Percentiles rank a stretch among this genome's conserved stretches.
phyloP scores from a whole-genome alignment of 176 grass and related monocot species.

The Ananas comosus region DNA sequence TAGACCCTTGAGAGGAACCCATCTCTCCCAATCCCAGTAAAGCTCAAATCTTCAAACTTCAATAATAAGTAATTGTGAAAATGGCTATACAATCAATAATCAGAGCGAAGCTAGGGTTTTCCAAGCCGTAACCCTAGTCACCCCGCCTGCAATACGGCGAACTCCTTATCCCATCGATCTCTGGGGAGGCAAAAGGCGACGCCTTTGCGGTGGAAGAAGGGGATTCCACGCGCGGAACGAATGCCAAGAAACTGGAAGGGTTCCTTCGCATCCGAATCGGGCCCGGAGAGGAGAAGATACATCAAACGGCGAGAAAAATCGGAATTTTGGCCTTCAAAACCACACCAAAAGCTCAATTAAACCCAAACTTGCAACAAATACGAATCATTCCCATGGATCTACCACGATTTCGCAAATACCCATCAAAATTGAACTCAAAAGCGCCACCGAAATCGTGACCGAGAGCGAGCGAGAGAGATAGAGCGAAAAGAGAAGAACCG shows the following conservation, averaged over 20 bases:
- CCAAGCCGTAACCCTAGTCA: conserved; percentile 17
- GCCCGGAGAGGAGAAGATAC: conserved; percentile 32
- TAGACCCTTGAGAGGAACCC: conserved; percentile 66
- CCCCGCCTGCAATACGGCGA: conserved; percentile 18
- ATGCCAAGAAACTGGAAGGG: conserved; percentile 17
- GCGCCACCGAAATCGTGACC: too few relatives aligned
- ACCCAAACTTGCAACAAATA: not conserved
- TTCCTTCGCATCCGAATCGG: conserved; percentile 35
- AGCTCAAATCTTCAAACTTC: not conserved
- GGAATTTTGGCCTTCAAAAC: too few relatives aligned
- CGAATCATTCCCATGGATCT: conserved; percentile 9
- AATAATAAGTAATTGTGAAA: not conserved
- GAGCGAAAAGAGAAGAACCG: not conserved
- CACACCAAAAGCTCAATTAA: not conserved
- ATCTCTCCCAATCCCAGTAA: not conserved
- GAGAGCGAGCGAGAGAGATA: not conserved
- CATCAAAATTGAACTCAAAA: not conserved
- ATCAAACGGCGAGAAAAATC: conserved; percentile 28
- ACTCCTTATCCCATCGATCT: conserved; percentile 50
- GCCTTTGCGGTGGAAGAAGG: conserved; percentile 7
- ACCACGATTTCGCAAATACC: not conserved
- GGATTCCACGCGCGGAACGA: not conserved
- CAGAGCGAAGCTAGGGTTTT: conserved; percentile 6
- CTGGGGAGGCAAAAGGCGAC: conserved; percentile 18
- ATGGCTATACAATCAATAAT: not conserved